phyloP scores from a whole-genome alignment of 2,329 filamentous ascomycete genomes.

The Ophiostoma fasciatum region DNA sequence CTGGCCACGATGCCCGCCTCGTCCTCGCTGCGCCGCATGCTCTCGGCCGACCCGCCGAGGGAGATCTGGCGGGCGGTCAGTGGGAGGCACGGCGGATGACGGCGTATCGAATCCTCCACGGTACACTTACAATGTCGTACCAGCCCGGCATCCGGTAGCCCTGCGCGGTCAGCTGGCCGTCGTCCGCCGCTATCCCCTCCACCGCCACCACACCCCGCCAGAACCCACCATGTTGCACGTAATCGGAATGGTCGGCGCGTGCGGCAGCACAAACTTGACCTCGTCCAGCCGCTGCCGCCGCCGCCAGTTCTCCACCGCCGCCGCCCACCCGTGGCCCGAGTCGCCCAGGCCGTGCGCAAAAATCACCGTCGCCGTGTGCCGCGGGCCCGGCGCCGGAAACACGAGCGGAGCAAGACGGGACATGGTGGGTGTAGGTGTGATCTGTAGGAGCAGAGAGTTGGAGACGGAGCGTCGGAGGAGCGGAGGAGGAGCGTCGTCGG shows the following conservation, averaged over 20 bases:
- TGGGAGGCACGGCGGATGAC: background rate
- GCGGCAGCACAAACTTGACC: conserved; percentile 87
- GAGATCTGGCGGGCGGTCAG: conserved; percentile 2
- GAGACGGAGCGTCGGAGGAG: no score
- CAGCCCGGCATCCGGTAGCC: conserved; percentile 75
- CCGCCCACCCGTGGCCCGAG: conserved; percentile 62
- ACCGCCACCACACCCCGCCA: no score
- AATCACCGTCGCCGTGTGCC: conserved; percentile 89
- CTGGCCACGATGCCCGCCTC: conserved; percentile 60
- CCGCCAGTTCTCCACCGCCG: conserved; percentile 77
- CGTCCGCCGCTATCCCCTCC: no score
- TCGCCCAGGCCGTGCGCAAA: conserved; percentile 89
- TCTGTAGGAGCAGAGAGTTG: no score
- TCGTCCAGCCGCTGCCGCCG: conserved; percentile 67
- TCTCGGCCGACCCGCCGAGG: conserved; percentile 15
- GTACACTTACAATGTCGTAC: conserved; percentile 56
- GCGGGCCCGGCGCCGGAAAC: conserved; percentile 56
- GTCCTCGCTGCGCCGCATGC: conserved; percentile 27
- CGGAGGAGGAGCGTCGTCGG: no score
- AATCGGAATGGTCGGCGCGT: conserved; percentile 76
- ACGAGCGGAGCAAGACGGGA: conserved; percentile 37
- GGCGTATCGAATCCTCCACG: no score
- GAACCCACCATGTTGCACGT: conserved; percentile 44
- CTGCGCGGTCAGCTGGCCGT: conserved; percentile 1
- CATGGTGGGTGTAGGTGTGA: no score